Conservation (phyloP, 2,329 filamentous ascomycete genomes). For the Cladosporium sp. region DNA sequence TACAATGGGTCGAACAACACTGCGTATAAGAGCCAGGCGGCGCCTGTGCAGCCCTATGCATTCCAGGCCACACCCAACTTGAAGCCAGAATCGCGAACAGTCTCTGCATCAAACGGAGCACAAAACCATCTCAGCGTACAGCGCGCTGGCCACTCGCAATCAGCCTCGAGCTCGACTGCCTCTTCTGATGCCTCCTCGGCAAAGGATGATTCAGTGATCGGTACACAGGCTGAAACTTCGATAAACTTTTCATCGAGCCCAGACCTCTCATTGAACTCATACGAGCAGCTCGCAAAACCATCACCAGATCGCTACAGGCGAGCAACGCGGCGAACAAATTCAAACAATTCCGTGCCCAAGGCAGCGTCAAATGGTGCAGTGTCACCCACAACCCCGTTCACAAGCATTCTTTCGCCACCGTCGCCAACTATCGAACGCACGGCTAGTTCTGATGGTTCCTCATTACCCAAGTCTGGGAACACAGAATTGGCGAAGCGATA, state of each 20-base stretch:
- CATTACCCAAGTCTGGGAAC: conserved; percentile 57
- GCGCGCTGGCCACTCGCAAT: conserved; percentile 33
- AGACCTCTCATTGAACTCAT: conserved; percentile 56
- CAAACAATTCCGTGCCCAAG: conserved; percentile 40
- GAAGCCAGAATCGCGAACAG: conserved; percentile 57
- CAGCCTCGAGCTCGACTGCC: conserved; percentile 44
- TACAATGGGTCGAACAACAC: conserved; percentile 45
- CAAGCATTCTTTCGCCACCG: conserved; percentile 51
- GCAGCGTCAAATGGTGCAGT: conserved; percentile 39
- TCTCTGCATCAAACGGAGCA: conserved; percentile 51
- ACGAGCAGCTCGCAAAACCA: conserved; percentile 62
- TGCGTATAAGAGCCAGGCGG: conserved; percentile 44
- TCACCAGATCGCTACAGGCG: conserved; percentile 84
- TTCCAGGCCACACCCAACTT: conserved; percentile 56
- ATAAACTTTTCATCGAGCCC: conserved; percentile 55
- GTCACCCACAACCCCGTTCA: conserved; percentile 57
- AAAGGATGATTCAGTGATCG: conserved; percentile 38
- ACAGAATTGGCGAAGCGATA: conserved; percentile 73
- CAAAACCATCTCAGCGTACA: conserved; percentile 26
- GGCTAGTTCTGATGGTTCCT: conserved; percentile 68
- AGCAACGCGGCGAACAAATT: conserved; percentile 47
- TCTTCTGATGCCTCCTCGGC: conserved; percentile 48
- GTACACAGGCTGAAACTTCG: conserved; percentile 35
- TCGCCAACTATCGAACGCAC: conserved; percentile 29
- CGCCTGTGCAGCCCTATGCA: conserved; percentile 52